Evolutionary conservation across 2,329 filamentous ascomycete species (phyloP).

Genomic region (Aspergillus novoparasiticus): DNA sequence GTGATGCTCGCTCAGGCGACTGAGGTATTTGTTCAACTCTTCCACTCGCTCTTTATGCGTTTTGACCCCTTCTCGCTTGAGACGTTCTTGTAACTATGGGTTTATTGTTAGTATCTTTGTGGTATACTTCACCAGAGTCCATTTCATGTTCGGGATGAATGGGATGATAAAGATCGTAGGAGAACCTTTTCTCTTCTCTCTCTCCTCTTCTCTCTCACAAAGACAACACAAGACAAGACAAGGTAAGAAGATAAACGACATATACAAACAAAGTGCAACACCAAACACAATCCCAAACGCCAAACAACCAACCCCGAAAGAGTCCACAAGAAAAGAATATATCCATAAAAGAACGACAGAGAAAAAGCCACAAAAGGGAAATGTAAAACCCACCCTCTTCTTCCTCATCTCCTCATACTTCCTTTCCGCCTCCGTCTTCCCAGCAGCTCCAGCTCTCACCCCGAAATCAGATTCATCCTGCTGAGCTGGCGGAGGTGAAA

Average conservation of each 20-base stretch:
- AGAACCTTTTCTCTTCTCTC: too few relatives aligned
- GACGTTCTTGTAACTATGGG: slow-evolving; percentile 72
- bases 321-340: not conserved
- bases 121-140: too few relatives aligned
- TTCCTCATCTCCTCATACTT: slow-evolving; percentile 77
- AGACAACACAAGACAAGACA: not conserved
- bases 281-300: not conserved
- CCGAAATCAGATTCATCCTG: slow-evolving; percentile 24
- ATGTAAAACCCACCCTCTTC: slow-evolving; percentile 68
- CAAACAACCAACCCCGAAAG: not conserved
- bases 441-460: slow-evolving; percentile 30
- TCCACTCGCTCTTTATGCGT: slow-evolving; percentile 97
- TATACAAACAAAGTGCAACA: not conserved
- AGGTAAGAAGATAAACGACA: not conserved
- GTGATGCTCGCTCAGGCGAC: slow-evolving; percentile 91
- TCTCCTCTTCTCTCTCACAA: not conserved
- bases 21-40: slow-evolving; percentile 91
- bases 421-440: slow-evolving; percentile 83
- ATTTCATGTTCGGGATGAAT: too few relatives aligned
- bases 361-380: slow-evolving; percentile 7
- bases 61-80: slow-evolving; percentile 85
- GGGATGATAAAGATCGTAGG: too few relatives aligned
- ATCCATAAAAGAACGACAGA: not conserved
- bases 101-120: not conserved
- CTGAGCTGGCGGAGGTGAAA: not conserved